Evolutionary conservation across 140 eudicot genomes (phyloP).

Genomic region (Erigeron philadelphicus): DNA sequence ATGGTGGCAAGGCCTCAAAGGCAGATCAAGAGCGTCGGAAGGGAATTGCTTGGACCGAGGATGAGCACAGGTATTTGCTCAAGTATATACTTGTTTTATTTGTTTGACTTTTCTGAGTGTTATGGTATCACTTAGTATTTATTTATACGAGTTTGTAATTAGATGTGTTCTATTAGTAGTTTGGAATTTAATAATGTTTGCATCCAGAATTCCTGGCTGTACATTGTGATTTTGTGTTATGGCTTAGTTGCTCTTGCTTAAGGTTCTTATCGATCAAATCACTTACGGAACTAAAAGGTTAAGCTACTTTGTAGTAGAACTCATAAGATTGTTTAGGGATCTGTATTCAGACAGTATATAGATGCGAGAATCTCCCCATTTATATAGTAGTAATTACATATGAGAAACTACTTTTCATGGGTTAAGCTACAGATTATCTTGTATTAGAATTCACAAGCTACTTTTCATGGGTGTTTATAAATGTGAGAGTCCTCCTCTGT

Average conservation of each 20-base stretch:
- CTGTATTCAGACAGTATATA: not conserved
- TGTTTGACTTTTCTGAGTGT: not conserved
- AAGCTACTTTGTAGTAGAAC: not conserved
- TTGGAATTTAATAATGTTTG: not conserved
- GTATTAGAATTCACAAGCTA: no score
- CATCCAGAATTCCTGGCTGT: no score
- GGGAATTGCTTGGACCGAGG: constrained; percentile 71
- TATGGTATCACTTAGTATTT: not conserved
- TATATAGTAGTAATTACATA: no score
- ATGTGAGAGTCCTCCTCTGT: no score
- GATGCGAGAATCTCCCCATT: no score
- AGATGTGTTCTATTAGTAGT: not conserved
- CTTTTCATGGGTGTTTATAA: no score
- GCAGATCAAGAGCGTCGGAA: constrained; percentile 65
- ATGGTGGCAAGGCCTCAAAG: constrained; percentile 46
- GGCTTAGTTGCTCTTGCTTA: no score
- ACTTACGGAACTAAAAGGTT: not conserved
- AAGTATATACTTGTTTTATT: not conserved
- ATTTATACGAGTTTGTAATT: not conserved
- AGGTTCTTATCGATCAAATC: no score
- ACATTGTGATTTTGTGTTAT: no score
- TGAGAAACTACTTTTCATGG: no score
- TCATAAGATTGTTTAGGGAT: not conserved
- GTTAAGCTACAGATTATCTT: no score
- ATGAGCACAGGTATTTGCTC: constrained; percentile 56